Evolutionary conservation across 192 early-diverging fungal genomes (phyloP).

Genomic region (Rhizophagus prolifer): DNA sequence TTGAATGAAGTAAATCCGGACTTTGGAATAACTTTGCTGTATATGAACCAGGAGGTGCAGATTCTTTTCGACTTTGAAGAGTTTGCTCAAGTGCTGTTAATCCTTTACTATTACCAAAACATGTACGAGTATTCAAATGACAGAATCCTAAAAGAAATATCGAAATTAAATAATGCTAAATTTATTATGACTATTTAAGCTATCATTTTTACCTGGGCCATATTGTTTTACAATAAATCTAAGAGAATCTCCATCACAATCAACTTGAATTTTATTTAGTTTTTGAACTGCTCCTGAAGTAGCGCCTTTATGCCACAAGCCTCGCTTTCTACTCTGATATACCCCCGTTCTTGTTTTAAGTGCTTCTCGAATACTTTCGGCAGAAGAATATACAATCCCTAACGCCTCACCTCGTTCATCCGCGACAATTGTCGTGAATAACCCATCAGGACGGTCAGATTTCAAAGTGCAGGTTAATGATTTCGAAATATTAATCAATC

Average conservation of each 20-base stretch:
- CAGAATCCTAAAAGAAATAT: conserved; percentile 73
- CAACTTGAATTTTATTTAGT: conserved; percentile 71
- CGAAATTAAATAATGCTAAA: conserved; percentile 18
- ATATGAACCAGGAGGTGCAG: conserved; percentile 88
- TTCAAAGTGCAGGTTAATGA: conserved; percentile 55
- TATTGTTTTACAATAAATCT: conserved; percentile 84
- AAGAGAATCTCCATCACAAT: conserved; percentile 91
- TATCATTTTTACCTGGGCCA: conserved; percentile 62
- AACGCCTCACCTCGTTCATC: conserved; percentile 87
- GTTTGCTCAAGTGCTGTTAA: conserved; percentile 70
- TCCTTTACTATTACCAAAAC: conserved; percentile 84
- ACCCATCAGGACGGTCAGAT: conserved; percentile 88
- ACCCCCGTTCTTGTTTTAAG: conserved; percentile 81
- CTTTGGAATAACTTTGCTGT: conserved; percentile 87
- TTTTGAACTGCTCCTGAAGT: conserved; percentile 95
- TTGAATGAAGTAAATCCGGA: conserved; percentile 74
- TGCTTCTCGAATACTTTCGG: conserved; percentile 77
- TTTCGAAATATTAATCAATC: conserved; percentile 52
- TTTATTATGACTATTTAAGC: not conserved
- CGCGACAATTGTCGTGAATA: conserved; percentile 90
- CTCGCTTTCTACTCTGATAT: conserved; percentile 85
- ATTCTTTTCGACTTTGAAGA: conserved; percentile 64
- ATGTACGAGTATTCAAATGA: conserved; percentile 86
- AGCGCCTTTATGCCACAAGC: conserved; percentile 95
- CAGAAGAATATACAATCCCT: conserved; percentile 91